These are phyloP conservation scores for Arxiozyma heterogenica DNA, from an alignment of 1,139 yeast genomes.

Conservation along the genomic window DNA sequence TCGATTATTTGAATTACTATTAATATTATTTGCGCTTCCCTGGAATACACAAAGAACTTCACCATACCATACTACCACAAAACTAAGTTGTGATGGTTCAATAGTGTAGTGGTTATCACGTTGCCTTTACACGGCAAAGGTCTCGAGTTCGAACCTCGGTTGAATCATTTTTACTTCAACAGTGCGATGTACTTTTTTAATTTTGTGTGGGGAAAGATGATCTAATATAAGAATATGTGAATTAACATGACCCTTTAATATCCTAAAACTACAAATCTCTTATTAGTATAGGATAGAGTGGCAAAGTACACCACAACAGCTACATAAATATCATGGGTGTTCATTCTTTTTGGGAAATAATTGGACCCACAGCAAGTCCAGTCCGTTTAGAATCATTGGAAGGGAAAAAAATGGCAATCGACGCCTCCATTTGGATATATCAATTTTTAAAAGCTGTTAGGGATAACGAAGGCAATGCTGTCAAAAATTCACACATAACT, in stretches of 20 bases:
- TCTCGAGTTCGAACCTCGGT: conserved; percentile 33
- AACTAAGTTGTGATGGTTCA: conserved; percentile 15
- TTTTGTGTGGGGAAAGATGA: no score
- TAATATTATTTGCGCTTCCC: no score
- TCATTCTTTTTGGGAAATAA: conserved; percentile 84
- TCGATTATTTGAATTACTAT: no score
- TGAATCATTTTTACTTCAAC: conserved; percentile 25
- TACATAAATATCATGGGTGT: conserved; percentile 68
- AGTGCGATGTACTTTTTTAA: no score
- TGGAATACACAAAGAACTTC: no score
- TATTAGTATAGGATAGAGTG: no score
- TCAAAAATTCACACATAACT: conserved; percentile 75
- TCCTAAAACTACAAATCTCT: background rate
- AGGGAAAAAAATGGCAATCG: conserved; percentile 78
- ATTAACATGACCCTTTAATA: background rate
- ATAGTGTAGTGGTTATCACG: conserved; percentile 33
- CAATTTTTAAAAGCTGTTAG: conserved; percentile 93
- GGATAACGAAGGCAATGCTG: conserved; percentile 70
- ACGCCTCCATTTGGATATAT: conserved; percentile 98
- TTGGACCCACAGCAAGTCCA: conserved; percentile 86
- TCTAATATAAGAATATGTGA: background rate
- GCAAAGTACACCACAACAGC: no score
- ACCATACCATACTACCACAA: no score
- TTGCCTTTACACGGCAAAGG: conserved; percentile 34
- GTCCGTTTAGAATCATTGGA: conserved; percentile 75